Evolutionary conservation across 2,329 filamentous ascomycete species (phyloP).

Genomic region (Fusarium sp.): DNA sequence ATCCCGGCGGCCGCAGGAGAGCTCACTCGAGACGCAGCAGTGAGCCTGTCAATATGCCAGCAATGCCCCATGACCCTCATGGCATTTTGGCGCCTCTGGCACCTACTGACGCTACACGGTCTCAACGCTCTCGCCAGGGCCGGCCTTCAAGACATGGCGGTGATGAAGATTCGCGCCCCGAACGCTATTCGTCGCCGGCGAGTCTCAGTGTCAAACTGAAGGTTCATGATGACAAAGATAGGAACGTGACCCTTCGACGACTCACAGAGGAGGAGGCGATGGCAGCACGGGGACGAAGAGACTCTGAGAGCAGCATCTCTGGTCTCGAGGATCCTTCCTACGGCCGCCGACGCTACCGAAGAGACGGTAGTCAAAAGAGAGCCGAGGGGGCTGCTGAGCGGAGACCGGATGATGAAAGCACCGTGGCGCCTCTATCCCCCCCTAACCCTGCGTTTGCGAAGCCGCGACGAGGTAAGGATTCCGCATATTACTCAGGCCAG

Average conservation of each 20-base stretch:
- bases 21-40: constrained; percentile 56
- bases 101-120: constrained; percentile 49
- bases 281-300: constrained; percentile 57
- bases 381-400: constrained; percentile 61
- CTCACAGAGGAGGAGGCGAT: constrained; percentile 70
- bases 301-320: constrained; percentile 67
- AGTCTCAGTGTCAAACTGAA: constrained; percentile 69
- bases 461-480: constrained; percentile 65
- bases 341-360: constrained; percentile 62
- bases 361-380: constrained; percentile 61
- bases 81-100: constrained; percentile 50
- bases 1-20: constrained; percentile 39
- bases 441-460: constrained; percentile 68
- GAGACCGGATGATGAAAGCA: constrained; percentile 53
- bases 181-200: constrained; percentile 54
- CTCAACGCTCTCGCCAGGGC: constrained; percentile 58
- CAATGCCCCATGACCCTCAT: constrained; percentile 64
- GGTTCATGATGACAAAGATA: constrained; percentile 68
- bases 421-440: constrained; percentile 61
- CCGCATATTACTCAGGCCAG: constrained; percentile 69
- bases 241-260: constrained; percentile 70
- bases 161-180: constrained; percentile 53
- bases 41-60: constrained; percentile 61
- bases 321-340: constrained; percentile 64
- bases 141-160: constrained; percentile 56